Evolutionary conservation across 164 flowering plant species (phyloP), one percentile per base, ranked within the genome.

Genomic region (Echeveria elegans): DNA sequence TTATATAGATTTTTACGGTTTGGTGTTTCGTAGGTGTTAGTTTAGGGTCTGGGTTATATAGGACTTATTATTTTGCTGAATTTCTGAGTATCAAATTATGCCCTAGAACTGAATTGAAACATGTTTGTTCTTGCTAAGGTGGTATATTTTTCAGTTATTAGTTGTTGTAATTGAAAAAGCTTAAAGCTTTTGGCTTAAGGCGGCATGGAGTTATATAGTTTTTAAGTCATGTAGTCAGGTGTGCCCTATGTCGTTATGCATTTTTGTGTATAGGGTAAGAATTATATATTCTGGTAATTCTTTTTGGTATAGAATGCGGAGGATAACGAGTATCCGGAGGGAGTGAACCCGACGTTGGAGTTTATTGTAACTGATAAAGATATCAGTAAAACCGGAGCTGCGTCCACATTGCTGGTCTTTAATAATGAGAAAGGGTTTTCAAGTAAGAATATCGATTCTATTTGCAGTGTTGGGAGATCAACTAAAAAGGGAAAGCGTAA

Each of bases 401-500:
- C 75, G 0, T 76, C 89, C 0, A 88, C 95, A 0, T 43, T 88
- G 50, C 69, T 88, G 68, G 61, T 86, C 4, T 86, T 83, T 77
- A 83, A 86, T 66, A 88, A 82, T 60, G 91, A 86, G 73, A 81
- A 66, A 45, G 95, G 91, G 0, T 88, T 88, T 66, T 81, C 84
- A 4, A 9, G 68, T 0, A 81, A 76, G 43, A 86, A 88, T 60
- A 81, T 88, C 0, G 84, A 88, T 1, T 88, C 91, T 9, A 81
- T 88, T 15, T 88, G 89, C 72, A 80, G 82, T 58, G 81, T 86
- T 63, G 88, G 89, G 5, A 61, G 82, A 0, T 88, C 94, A 63
- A 82, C 94, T 40, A 88, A 88, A 78, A 81, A 79, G 71, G 86
- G 84, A 59, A 73, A 76, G 30, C 70, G 88, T 32, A 76, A 77